Evolutionary conservation across 176 grass and related monocot genomes (phyloP).

Genomic region (Elaeis guineensis): DNA sequence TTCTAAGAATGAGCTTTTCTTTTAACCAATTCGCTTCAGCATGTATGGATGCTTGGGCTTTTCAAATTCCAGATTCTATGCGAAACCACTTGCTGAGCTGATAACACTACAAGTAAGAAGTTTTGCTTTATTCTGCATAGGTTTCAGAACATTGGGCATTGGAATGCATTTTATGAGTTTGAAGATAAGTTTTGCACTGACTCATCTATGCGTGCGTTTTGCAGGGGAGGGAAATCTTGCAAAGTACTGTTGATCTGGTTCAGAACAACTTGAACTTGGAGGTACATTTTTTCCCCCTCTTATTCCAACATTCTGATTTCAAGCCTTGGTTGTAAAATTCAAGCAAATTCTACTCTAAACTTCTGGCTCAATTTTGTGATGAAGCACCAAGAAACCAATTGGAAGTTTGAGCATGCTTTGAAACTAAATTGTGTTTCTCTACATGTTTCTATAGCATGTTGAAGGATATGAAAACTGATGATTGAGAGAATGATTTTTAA

Average conservation of each 20-base stretch:
- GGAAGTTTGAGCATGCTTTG: too few relatives aligned
- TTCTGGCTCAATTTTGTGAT: too few relatives aligned
- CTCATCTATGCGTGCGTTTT: conserved; percentile 23
- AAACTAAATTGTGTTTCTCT: too few relatives aligned
- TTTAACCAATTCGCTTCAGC: conserved; percentile 37
- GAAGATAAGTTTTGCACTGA: background rate
- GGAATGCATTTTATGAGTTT: too few relatives aligned
- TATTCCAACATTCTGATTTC: conserved; percentile 1
- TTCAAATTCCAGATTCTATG: conserved; percentile 93
- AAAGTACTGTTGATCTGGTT: conserved; percentile 91
- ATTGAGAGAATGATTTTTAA: too few relatives aligned
- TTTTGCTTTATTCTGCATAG: background rate
- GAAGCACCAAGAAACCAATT: too few relatives aligned
- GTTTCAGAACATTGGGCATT: too few relatives aligned
- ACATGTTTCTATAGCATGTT: too few relatives aligned
- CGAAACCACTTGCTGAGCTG: conserved; percentile 90
- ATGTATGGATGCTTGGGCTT: conserved; percentile 99
- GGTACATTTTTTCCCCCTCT: conserved; percentile 28
- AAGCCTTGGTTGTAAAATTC: too few relatives aligned
- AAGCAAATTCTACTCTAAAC: too few relatives aligned
- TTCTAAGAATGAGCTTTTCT: conserved; percentile 13
- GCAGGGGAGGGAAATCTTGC: conserved; percentile 94
- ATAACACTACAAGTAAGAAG: conserved; percentile 85
- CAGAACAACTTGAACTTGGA: conserved; percentile 96
- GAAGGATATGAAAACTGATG: too few relatives aligned